phyloP scores from a whole-genome alignment of 2,329 filamentous ascomycete species.

The Fusarium sp. region DNA sequence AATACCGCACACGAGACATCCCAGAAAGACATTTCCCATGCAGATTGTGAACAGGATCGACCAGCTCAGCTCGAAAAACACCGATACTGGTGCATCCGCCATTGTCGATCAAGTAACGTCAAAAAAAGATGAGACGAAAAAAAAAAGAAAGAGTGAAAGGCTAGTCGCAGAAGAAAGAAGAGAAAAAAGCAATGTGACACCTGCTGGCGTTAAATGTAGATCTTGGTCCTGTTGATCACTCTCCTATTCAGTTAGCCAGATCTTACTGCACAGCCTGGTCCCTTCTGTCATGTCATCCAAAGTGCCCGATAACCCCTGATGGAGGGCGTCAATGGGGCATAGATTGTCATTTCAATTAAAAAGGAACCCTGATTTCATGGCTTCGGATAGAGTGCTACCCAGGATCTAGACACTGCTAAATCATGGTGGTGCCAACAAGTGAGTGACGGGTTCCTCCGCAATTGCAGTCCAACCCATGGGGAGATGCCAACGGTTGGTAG shows the following conservation, averaged over 20 bases:
- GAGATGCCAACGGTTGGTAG: neutral
- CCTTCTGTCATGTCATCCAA: neutral
- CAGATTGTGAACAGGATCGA: conserved; percentile 56
- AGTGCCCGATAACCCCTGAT: neutral
- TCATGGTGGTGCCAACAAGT: no score
- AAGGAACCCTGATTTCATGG: neutral
- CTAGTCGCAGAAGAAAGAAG: neutral
- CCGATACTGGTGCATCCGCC: conserved; percentile 11
- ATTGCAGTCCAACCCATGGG: neutral
- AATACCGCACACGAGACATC: conserved; percentile 52
- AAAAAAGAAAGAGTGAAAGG: neutral
- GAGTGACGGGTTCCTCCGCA: neutral
- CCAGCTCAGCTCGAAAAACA: conserved; percentile 56
- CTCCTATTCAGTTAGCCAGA: conserved; percentile 7
- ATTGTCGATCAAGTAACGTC: conserved; percentile 1
- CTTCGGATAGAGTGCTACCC: neutral
- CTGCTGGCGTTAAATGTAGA: conserved; percentile 1
- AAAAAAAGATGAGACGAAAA: neutral
- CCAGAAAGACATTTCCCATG: conserved; percentile 52
- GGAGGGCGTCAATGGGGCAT: no score
- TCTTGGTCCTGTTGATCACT: neutral
- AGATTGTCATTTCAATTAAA: neutral
- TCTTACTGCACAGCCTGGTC: neutral
- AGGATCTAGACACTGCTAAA: no score
- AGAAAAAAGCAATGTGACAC: conserved; percentile 13